Evolutionary conservation across 345 rosid genomes (phyloP), one percentile per base, ranked within the genome.

Genomic region (Lepidium africanum): DNA sequence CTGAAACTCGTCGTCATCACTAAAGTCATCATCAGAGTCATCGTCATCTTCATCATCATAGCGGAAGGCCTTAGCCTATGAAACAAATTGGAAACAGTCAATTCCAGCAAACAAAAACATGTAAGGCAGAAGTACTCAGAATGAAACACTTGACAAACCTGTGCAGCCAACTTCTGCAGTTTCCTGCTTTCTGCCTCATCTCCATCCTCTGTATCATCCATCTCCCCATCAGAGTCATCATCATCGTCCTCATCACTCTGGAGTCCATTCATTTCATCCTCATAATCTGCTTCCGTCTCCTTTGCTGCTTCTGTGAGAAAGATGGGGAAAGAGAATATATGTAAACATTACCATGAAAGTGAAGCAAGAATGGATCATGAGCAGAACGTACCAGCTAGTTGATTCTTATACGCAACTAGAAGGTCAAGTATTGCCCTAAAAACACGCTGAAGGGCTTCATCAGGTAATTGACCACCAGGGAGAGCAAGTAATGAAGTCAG

Each of bases 191-290:
- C 88, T 71, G 90, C 96, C 81, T 87, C 97, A 81, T 94, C 99
- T 41, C 93, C 98, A 73, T 95, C 98, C 81, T 87, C 97, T 12
- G 81, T 84, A 77, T 91, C 96, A 77, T 91, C 96, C 58, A 78
- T 95, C 73, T 91, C 99, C 73, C 82, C 88, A 75, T 91, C 99
- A 70, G 92, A 91, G 66, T 43, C 96, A 60, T 83, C 97, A 15
- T 86, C 90, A 17, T 86, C 89, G 5, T 94, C 99, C 43, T 87
- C 96, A 71, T 91, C 96, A 46, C 88, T 87, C 62, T 81, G 84
- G 73, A 88, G 89, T 74, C 99, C 96, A 79, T 91, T 93, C 92
- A 89, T 95, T 45, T 88, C 92, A 79, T 83, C 96, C 71, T 89
- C 96, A 80, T 84, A 90, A 73, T 83, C 99, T 32, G 76, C 87